Base-by-base conservation (phyloP, 2,329 filamentous ascomycete species). In the Onygenales sp. region DNA sequence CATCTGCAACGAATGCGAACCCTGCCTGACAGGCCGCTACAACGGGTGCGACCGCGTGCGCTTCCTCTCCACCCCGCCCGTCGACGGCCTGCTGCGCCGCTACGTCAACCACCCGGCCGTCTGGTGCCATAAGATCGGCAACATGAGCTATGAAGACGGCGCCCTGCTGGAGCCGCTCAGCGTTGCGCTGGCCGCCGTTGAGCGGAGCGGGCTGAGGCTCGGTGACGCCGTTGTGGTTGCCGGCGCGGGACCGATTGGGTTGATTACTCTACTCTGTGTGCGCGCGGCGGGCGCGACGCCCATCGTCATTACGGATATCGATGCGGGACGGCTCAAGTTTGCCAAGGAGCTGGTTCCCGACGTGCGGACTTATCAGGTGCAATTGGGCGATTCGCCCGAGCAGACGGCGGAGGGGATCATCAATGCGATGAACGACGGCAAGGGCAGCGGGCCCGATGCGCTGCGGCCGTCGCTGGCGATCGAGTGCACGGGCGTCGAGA, bases 401-500 rank as follows among this genome's bases (percentile, higher is more conserved):
- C 83, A 90, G 46, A 82, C 84, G 55, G 89, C 84, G 5, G 78
- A 76, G 57, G 76, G 79, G 44, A 85, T 91, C 54, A 81, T 93
- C 44, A 75, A 77, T 60, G 75, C 82, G 2, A 86, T 93, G 62
- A 87, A 85, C 35, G 65, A 71, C 42, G 67, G 68, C 14, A 49
- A 66, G 33, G 66, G 64, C 14, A 61, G 62, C 49, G 62, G 62
- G 4, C 58, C 63, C 2, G 64, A 66, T 36, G 88, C 87, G 31
- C 75, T 92, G 60, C 88, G 95, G 73, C 90, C 92, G 0, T 80
- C 84, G 14, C 75, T 95, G 51, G 85, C 84, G 10, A 80, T 97
- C 72, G 92, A 97, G 73, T 97, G 92, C 76, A 97, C 93, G 0
- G 93, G 93, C 50, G 89, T 95, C 13, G 91, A 96, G 77, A 89